Percentiles rank a stretch among this genome's conserved stretches.
These are phyloP conservation scores for Ramichloridium luteum DNA, from an alignment of 2,329 filamentous ascomycete species.

Conservation along the genomic window DNA sequence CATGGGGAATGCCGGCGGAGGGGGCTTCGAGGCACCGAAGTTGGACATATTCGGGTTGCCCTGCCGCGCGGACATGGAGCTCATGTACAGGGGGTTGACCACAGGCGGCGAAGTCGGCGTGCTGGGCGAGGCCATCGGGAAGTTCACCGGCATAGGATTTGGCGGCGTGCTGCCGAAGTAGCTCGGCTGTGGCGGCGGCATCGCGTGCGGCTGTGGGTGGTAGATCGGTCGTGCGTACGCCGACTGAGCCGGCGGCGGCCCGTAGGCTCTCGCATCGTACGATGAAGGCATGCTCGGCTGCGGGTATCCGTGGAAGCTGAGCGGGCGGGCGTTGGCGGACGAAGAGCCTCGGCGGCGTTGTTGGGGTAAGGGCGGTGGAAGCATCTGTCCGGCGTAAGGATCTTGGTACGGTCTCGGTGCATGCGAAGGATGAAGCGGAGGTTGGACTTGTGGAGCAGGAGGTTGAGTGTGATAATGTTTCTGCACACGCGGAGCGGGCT, in stretches of 20 bases:
- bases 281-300: no score
- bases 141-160: neutral
- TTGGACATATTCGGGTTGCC: no score
- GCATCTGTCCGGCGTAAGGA: constrained; percentile 1
- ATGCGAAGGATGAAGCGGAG: constrained; percentile 4
- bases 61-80: no score
- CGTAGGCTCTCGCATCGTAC: constrained; percentile 2
- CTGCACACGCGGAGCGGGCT: neutral
- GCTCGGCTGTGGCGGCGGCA: no score
- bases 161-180: neutral
- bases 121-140: neutral
- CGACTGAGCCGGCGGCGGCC: constrained; percentile 1
- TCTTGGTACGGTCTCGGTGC: constrained; percentile 3
- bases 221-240: no score
- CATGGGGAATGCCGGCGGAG: no score
- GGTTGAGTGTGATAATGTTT: constrained; percentile 1
- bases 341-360: constrained; percentile 7
- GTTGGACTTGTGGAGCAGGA: constrained; percentile 4
- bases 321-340: constrained; percentile 11
- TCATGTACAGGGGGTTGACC: no score
- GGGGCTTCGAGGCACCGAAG: no score
- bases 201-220: no score
- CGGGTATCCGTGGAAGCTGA: constrained; percentile 9
- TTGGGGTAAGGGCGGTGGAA: neutral
- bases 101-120: neutral